A percentile compares a stretch with the other conserved stretches of the same genome.
phyloP scores from a whole-genome alignment of 805 yeast genomes.

The Kregervanrija fluxuum region DNA sequence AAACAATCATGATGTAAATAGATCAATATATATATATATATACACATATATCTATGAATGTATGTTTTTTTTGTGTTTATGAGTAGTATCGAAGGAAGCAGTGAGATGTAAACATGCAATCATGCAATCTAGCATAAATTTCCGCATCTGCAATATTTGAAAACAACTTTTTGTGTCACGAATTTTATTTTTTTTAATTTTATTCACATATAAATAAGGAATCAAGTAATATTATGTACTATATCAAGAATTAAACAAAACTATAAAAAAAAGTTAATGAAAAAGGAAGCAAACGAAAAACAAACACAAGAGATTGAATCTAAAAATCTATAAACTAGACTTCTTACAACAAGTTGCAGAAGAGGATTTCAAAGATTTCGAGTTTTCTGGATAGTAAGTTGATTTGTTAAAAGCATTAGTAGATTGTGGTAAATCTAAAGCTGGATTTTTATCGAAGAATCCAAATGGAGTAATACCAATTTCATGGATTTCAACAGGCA shows the following conservation, averaged over 20 bases:
- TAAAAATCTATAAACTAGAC: conserved; percentile 23
- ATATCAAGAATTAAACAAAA: not conserved
- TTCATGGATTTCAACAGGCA: conserved; percentile 77
- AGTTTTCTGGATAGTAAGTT: conserved; percentile 25
- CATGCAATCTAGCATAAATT: no score
- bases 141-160: no score
- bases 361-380: conserved; percentile 14
- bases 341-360: conserved; percentile 22
- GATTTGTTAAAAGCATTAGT: conserved; percentile 63
- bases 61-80: no score
- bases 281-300: not conserved
- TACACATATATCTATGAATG: no score
- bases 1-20: conserved; percentile 5
- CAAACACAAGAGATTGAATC: not conserved
- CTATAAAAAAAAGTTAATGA: conserved; percentile 2
- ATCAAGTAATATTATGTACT: no score
- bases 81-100: no score
- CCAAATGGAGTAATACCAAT: conserved; percentile 63
- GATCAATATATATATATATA: no score
- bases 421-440: conserved; percentile 69
- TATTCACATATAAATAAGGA: no score
- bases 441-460: conserved; percentile 73
- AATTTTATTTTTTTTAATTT: no score
- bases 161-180: no score
- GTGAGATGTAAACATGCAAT: no score